Evolutionary conservation across 805 yeast genomes (phyloP), one percentile per base, ranked within the genome.

Genomic region (Wickerhamiella qilinensis): DNA sequence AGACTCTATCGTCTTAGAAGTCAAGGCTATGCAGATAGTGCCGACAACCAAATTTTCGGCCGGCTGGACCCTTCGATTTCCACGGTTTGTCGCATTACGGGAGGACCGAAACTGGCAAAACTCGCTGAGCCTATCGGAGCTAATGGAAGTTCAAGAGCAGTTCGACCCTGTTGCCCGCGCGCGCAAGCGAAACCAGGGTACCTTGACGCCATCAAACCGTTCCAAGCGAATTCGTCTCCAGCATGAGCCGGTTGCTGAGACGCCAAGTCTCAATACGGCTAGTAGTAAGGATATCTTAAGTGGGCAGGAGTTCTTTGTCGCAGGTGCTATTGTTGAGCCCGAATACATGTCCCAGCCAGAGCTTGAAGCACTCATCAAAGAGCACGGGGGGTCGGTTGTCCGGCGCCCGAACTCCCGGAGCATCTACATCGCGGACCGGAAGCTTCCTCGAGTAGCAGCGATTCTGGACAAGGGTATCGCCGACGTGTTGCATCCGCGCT

Each of bases 11-110:
- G 88, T 88, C 0, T 50, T 88, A 6, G 94, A 85, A 52, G 73
- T 86, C 15, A 84, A 80, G 51, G 93, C 94, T 0, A 63, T 94
- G 33, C 74, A 85, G 2, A 63, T 84, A 4, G 75, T 73, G 42
- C 54, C 62, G 11, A 62, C 69, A 1, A 62, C 60, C 11, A 56
- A 68, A 2, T 85, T 73, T 47, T 75, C 74, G 2, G 71, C 75
- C 0, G 81, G 76, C 0, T 64, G 77, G 5, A 82, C 95, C 0
- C 59, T 88, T 15, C 70, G 82, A 45, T 79, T 82, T 48, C 81
- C 91, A 0, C 75, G 83, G 53, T 77, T 85, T 50, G 64, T 77
- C 30, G 47, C 68, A 3, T 62, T 86, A 1, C 55, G 96, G 35
- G 63, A 63, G 2, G 95, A 88, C 52, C 83, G 83, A 50, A 63